A percentile compares a stretch with the other conserved stretches of the same genome.
These are phyloP conservation scores for Seiridium cupressi DNA, from an alignment of 2,329 filamentous ascomycete species.

Conservation along the genomic window DNA sequence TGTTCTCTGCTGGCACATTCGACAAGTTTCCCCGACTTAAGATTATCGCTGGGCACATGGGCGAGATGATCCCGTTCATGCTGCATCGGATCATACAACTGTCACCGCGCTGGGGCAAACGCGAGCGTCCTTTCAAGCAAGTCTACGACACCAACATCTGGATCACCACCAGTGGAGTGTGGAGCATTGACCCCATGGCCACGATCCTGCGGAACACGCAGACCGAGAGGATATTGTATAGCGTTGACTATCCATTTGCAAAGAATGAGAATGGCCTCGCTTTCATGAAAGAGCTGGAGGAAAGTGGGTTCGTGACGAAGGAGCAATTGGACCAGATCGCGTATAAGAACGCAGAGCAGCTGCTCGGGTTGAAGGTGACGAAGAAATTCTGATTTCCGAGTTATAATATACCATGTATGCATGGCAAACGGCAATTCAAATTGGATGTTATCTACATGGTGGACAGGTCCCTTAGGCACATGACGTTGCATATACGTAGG, in stretches of 20 bases:
- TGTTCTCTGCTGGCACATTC: conserved; percentile 26
- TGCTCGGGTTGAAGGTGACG: conserved; percentile 1
- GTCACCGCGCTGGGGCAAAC: conserved; percentile 24
- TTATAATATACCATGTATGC: too few species aligned
- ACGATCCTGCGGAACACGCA: conserved; percentile 41
- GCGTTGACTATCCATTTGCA: conserved; percentile 57
- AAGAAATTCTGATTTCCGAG: not conserved
- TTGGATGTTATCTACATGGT: too few species aligned
- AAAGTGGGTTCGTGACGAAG: conserved; percentile 45
- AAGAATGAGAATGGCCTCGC: conserved; percentile 44
- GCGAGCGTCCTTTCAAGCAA: conserved; percentile 36
- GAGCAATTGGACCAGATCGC: conserved; percentile 48
- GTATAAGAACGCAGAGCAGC: conserved; percentile 47
- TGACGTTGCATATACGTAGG: too few species aligned
- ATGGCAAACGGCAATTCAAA: too few species aligned
- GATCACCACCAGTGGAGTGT: conserved; percentile 56
- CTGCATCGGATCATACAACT: conserved; percentile 42
- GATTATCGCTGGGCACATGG: conserved; percentile 38
- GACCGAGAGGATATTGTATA: conserved; percentile 52
- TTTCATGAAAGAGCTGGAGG: conserved; percentile 46
- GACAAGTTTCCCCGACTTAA: conserved; percentile 34
- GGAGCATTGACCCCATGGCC: conserved; percentile 45
- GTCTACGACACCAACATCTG: conserved; percentile 57
- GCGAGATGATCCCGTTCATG: conserved; percentile 51
- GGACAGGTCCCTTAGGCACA: too few species aligned